Evolutionary conservation across 495 filamentous ascomycete species (phyloP), one percentile per base, ranked within the genome.

Genomic region (Friedmanniomyces simplex): DNA sequence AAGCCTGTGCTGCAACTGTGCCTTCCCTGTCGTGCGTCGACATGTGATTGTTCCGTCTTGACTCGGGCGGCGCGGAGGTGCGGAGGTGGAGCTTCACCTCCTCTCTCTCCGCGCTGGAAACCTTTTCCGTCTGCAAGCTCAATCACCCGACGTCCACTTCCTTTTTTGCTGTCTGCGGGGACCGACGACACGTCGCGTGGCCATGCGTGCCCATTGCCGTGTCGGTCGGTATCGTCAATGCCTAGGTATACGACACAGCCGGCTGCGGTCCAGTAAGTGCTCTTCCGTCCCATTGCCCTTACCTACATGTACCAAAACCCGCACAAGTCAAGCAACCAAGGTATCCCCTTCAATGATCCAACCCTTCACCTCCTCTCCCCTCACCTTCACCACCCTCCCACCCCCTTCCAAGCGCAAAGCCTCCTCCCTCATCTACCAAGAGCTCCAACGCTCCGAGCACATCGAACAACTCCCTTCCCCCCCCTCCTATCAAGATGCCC

Each of bases 401-500:
- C 39, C 1, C 14, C 30, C 24, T 14, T 5, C 5, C 42, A 55
- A 34, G 1, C 41, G 8, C 39, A 46, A 55, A 37, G 22, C 39
- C 7, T 47, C 53, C 7, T 47, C 53, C 7, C 6, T 26, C 16
- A n/a, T 13, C 18, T 47, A 55, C 53, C 53, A 55, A 34, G 4
- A 4, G 3, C 16, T 28, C 25, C 53, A 55, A 30, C 39, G n/a
- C 8, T 5, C 42, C 25, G 22, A 47, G 1, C 8, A 55, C 53
- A 7, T 55, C 34, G 21, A 26, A 26, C 1, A 28, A 8, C 18
- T 32, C 18, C 49, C 49, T 5, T 37, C 8, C 22, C 53, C 39
- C 14, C 1, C 39, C n/a, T 48, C 53, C 12, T 55, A 30, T 37
- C 39, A 55, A 30, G 16, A 55, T 55, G 53, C 53, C 53, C 12